Conservation (phyloP, 441 rosid genomes). For the Metrosideros polymorpha region DNA sequence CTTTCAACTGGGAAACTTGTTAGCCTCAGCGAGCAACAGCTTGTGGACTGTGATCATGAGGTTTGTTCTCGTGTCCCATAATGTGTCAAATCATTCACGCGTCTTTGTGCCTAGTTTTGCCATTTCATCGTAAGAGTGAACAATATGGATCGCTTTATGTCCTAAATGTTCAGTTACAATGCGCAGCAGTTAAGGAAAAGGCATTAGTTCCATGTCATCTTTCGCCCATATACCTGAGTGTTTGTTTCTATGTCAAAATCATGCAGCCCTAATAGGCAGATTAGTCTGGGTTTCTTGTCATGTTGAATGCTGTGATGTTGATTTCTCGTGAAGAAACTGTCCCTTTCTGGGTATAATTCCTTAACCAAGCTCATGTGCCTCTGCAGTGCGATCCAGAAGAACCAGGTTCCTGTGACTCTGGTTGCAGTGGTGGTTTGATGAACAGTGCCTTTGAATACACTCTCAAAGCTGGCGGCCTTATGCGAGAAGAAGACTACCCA, state of each 20-base stretch:
- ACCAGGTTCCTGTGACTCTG: not conserved
- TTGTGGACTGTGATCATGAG: constrained; percentile 2
- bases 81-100: not conserved
- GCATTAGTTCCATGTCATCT: not conserved
- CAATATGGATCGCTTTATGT: not conserved
- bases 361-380: not conserved
- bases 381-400: constrained; percentile 2
- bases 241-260: not conserved
- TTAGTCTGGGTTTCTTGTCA: not conserved
- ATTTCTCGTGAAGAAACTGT: not conserved
- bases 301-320: not conserved
- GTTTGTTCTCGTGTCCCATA: not conserved
- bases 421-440: constrained; percentile 2
- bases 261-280: not conserved
- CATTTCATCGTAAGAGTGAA: not conserved
- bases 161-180: not conserved
- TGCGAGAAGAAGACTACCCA: not conserved
- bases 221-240: not conserved
- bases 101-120: not conserved
- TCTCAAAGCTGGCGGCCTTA: constrained; percentile 2
- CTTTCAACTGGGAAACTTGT: not conserved
- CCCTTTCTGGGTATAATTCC: not conserved
- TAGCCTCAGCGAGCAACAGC: constrained; percentile 2
- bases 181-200: not conserved
- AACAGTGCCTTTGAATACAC: constrained; percentile 10